A percentile compares a stretch with the other conserved stretches of the same genome.
These are phyloP conservation scores for Fusarium sororula DNA, from an alignment of 2,329 filamentous ascomycete species.

Conservation along the genomic window DNA sequence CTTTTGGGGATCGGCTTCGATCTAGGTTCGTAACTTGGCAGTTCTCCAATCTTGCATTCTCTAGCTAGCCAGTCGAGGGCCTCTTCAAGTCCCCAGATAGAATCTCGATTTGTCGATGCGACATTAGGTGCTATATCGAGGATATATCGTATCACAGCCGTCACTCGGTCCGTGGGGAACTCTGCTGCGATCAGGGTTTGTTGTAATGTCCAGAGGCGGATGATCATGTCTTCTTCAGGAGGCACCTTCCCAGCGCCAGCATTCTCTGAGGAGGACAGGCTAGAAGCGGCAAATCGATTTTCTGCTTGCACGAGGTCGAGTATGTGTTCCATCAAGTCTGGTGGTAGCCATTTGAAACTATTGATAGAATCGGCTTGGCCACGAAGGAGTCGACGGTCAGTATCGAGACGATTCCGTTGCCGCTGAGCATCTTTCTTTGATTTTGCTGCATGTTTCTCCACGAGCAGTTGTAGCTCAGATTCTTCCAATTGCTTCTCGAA, in stretches of 20 bases:
- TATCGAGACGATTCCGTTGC: conserved; percentile 81
- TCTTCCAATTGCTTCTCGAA: conserved; percentile 90
- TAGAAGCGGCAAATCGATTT: conserved; percentile 64
- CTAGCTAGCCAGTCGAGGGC: conserved; percentile 90
- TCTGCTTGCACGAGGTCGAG: conserved; percentile 77
- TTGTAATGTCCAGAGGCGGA: conserved; percentile 86
- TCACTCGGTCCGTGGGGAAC: conserved; percentile 71
- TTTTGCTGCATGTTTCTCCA: conserved; percentile 85
- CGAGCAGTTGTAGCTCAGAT: conserved; percentile 85
- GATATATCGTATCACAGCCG: conserved; percentile 71
- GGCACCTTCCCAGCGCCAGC: conserved; percentile 62
- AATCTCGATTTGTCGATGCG: conserved; percentile 65
- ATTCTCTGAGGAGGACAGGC: conserved; percentile 55
- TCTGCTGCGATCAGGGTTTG: conserved; percentile 74
- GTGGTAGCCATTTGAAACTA: conserved; percentile 80
- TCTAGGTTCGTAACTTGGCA: conserved; percentile 73
- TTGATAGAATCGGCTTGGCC: conserved; percentile 79
- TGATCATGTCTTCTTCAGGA: conserved; percentile 78
- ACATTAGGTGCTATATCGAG: conserved; percentile 73
- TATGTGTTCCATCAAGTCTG: conserved; percentile 80
- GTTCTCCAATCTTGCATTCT: conserved; percentile 73
- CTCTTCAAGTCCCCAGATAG: conserved; percentile 87
- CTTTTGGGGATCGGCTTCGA: conserved; percentile 52
- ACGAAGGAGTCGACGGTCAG: conserved; percentile 83
- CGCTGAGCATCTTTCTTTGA: conserved; percentile 81